Percentiles rank a stretch among this genome's conserved stretches.
phyloP scores from a whole-genome alignment of 2,329 filamentous ascomycete species.

The Botryotinia calthae region DNA sequence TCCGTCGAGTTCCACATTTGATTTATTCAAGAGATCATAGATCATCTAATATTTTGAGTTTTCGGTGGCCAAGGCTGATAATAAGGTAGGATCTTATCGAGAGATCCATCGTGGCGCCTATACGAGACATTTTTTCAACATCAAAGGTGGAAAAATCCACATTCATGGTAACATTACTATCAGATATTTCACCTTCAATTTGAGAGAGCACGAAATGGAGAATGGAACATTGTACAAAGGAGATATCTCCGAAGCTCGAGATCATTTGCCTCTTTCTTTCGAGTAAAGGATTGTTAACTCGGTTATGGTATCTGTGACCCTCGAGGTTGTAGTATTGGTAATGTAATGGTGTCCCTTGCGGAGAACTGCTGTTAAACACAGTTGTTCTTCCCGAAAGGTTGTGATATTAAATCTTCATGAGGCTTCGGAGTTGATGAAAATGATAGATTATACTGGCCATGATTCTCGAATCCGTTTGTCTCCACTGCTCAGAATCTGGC shows the following conservation, averaged over 20 bases:
- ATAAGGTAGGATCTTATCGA: slow-evolving; percentile 3
- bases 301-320: not conserved
- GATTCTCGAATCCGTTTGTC: not conserved
- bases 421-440: not conserved
- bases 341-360: not conserved
- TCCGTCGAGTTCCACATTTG: not conserved
- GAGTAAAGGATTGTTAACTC: not conserved
- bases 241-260: not conserved
- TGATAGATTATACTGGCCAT: not conserved
- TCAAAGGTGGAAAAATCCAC: not conserved
- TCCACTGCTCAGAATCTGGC: not conserved
- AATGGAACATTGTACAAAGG: not conserved
- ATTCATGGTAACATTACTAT: not conserved
- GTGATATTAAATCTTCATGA: not conserved
- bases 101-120: not conserved
- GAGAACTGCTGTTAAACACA: not conserved
- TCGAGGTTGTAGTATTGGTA: not conserved
- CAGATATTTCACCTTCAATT: not conserved
- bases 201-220: not conserved
- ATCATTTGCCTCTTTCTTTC: not conserved
- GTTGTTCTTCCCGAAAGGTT: not conserved
- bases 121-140: not conserved
- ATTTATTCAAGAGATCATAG: not conserved
- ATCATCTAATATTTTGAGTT: not conserved
- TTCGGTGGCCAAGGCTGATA: not conserved